Evolutionary conservation across 257 asterid genomes (phyloP), one percentile per base, ranked within the genome.

Genomic region (Solanum tarapatanum): DNA sequence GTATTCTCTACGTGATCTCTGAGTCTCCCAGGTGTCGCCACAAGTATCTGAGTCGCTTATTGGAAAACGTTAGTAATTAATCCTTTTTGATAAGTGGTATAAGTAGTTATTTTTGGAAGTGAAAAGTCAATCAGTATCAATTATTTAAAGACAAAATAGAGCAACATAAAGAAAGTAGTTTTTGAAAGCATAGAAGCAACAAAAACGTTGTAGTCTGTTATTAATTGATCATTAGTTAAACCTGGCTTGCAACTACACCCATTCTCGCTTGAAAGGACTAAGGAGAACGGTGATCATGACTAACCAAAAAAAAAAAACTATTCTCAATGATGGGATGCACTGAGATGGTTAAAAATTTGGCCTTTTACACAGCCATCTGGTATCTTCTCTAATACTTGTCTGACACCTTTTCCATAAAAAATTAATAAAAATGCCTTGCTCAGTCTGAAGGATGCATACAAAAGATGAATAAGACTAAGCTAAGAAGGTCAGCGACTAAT

Each of bases 1-100:
- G 99, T 97, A 89, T 97, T 97, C 93, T 97, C 99, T 55, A 93
- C 88, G 86, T 97, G 99, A 87, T 97, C 99, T 91, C 90, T 92
- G 48, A 97, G 98, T 92, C 99, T 94, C 88, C 99, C 99, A 86
- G 99, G 99, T 51, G 99, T 97, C 8, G 99, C 99, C 90, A 97
- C 99, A 69, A 97, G 98, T 89, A 97, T 96, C 99, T 97, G 95
- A 84, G 60, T 79, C 5, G 72, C 90, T 88, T 76, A 36, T 55
- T 76, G 82, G 88, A 19, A 84, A 72, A 83, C 39, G 14, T 39
- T 35, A 86, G 8, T 66, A 33, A 51, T 36, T 68, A 70, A 28
- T 48, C 85, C 6, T 82, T 28, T 48, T 82, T 82, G 85, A 48
- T 10, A 82, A 79, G 69, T 48, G 69, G 8, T 14, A 17, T 17